These are phyloP conservation scores for Lepiota venenata DNA, from an alignment of 768 basidiomycete species.

Conservation along the genomic window DNA sequence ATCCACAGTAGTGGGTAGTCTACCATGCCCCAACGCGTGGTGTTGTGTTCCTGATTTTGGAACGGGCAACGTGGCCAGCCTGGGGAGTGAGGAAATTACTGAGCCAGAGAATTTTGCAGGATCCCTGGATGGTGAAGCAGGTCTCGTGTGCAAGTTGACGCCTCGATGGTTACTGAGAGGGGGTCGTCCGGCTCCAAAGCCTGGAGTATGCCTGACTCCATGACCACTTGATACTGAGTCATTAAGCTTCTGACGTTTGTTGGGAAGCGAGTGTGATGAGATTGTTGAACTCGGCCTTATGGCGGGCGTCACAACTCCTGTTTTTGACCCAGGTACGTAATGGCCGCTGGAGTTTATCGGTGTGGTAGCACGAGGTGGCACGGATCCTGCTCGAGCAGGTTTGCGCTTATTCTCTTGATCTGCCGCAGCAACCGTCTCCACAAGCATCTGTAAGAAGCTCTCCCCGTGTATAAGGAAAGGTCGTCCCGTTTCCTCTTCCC, in stretches of 20 bases:
- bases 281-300: constrained; percentile 51
- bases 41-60: constrained; percentile 50
- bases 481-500: constrained; percentile 76
- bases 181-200: constrained; percentile 23
- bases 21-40: constrained; percentile 54
- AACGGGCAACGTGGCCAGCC: constrained; percentile 40
- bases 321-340: constrained; percentile 33
- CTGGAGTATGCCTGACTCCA: constrained; percentile 15
- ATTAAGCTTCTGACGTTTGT: constrained; percentile 59
- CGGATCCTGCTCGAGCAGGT: constrained; percentile 49
- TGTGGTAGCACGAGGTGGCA: constrained; percentile 61
- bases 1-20: constrained; percentile 35
- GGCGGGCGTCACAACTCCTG: constrained; percentile 57
- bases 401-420: constrained; percentile 81
- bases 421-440: constrained; percentile 64
- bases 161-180: constrained; percentile 41
- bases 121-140: constrained; percentile 49
- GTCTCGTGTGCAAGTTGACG: background rate
- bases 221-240: constrained; percentile 28
- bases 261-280: constrained; percentile 48
- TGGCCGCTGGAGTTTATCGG: constrained; percentile 38
- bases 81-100: constrained; percentile 27
- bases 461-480: constrained; percentile 85
- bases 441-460: constrained; percentile 74
- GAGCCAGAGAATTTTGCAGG: constrained; percentile 34